A percentile compares a stretch with the other conserved stretches of the same genome.
These are phyloP conservation scores for Pythium folliculosum DNA, from an alignment of 352 stramenopile genomes.

Conservation along the genomic window DNA sequence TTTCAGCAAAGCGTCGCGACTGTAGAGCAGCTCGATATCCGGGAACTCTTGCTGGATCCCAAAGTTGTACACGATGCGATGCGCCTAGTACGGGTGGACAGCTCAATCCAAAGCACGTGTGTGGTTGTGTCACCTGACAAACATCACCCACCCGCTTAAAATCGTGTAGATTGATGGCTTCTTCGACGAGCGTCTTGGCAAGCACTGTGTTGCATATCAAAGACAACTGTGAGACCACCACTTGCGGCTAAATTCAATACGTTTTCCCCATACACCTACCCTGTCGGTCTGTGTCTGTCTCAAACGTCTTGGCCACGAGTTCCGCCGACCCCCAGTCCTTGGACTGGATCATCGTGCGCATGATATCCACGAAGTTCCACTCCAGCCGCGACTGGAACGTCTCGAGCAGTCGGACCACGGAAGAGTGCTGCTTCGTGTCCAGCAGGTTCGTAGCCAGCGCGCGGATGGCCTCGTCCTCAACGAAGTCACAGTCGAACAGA, in stretches of 20 bases:
- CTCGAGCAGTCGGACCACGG: constrained; percentile 50
- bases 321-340: constrained; percentile 72
- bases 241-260: no score
- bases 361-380: constrained; percentile 40
- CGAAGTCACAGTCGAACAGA: constrained; percentile 49
- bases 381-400: constrained; percentile 32
- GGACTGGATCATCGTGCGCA: constrained; percentile 38
- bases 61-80: constrained; percentile 59
- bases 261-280: constrained; percentile 11
- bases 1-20: constrained; percentile 50
- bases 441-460: constrained; percentile 33
- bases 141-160: constrained; percentile 49
- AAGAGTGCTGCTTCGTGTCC: constrained; percentile 44
- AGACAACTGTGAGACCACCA: background rate
- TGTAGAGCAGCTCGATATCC: constrained; percentile 69
- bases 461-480: constrained; percentile 29
- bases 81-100: no score
- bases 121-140: background rate
- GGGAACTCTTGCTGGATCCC: constrained; percentile 52
- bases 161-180: constrained; percentile 50
- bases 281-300: constrained; percentile 15
- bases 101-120: background rate
- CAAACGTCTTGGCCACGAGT: constrained; percentile 46
- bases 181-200: constrained; percentile 45
- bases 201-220: constrained; percentile 30